A percentile compares a stretch with the other conserved stretches of the same genome.
These are phyloP conservation scores for Davidsoniella virescens DNA, from an alignment of 2,329 filamentous ascomycete species.

Conservation along the genomic window DNA sequence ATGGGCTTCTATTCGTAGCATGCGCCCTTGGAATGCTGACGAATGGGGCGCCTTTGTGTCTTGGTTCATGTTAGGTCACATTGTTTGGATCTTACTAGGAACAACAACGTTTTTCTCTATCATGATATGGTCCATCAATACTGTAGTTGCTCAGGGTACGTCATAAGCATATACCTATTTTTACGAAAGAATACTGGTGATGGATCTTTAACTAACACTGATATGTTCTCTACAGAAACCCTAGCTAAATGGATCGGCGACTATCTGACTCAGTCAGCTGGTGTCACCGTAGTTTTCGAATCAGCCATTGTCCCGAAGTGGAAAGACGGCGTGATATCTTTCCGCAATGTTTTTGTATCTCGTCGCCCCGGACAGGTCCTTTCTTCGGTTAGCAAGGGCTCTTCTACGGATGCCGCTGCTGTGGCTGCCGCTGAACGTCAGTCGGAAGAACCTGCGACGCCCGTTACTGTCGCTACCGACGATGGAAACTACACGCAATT, in stretches of 20 bases:
- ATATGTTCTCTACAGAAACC: conserved; percentile 44
- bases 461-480: conserved; percentile 40
- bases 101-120: conserved; percentile 96
- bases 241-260: conserved; percentile 87
- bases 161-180: not conserved
- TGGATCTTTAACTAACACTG: conserved; percentile 14
- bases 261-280: conserved; percentile 85
- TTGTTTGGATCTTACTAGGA: conserved; percentile 90
- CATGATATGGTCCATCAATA: conserved; percentile 81
- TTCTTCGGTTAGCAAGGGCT: conserved; percentile 82
- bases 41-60: conserved; percentile 91
- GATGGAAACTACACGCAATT: conserved; percentile 98
- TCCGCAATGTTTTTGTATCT: conserved; percentile 93
- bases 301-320: conserved; percentile 94
- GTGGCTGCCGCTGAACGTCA: conserved; percentile 60
- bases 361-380: conserved; percentile 67
- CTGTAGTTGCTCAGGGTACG: conserved; percentile 81
- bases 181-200: not conserved
- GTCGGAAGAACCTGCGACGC: conserved; percentile 26
- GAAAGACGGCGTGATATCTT: conserved; percentile 87
- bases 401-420: conserved; percentile 66
- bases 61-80: conserved; percentile 84
- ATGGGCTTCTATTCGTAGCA: conserved; percentile 91
- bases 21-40: conserved; percentile 85
- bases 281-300: conserved; percentile 88